Evolutionary conservation across 163 green algal species (phyloP).

Genomic region (Prototheca wickerhamii): DNA sequence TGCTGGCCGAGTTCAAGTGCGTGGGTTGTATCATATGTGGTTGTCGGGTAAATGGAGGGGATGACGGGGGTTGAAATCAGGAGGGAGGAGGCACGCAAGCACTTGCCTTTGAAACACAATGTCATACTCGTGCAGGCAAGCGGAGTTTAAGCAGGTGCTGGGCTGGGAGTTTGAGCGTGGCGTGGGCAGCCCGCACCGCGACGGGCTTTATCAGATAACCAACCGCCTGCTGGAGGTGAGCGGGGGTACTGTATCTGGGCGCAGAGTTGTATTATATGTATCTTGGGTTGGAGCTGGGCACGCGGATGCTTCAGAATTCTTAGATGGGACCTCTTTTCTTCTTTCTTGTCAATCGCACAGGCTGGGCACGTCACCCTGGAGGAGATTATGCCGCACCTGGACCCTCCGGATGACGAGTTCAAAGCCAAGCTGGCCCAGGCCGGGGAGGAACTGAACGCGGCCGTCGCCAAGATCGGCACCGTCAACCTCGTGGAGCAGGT

Average conservation of each 20-base stretch:
- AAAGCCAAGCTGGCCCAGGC: neutral
- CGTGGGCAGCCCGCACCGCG: too few species aligned
- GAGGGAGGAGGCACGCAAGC: neutral
- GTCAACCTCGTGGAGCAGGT: slow-evolving; percentile 18
- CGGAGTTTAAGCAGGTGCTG: slow-evolving; percentile 5
- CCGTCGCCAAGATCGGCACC: slow-evolving; percentile 28
- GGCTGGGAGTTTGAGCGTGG: slow-evolving; percentile 14
- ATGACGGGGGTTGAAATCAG: neutral
- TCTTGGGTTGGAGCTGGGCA: too few species aligned
- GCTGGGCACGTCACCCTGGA: slow-evolving; percentile 36
- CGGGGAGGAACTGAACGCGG: slow-evolving; percentile 7
- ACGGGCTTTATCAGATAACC: too few species aligned
- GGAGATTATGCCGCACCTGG: slow-evolving; percentile 45
- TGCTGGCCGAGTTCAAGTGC: slow-evolving; percentile 46
- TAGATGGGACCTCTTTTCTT: too few species aligned
- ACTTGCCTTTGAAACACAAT: neutral
- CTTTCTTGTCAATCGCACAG: too few species aligned
- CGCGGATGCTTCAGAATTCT: too few species aligned
- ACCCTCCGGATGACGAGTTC: slow-evolving; percentile 38
- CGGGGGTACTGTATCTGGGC: neutral
- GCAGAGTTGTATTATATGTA: slow-evolving; percentile 14
- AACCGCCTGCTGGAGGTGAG: neutral
- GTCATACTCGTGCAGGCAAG: neutral
- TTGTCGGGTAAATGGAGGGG: neutral
- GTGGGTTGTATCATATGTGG: too few species aligned